Conservation (phyloP, 163 green algal genomes). For the Coccomyxa subellipsoidea region DNA sequence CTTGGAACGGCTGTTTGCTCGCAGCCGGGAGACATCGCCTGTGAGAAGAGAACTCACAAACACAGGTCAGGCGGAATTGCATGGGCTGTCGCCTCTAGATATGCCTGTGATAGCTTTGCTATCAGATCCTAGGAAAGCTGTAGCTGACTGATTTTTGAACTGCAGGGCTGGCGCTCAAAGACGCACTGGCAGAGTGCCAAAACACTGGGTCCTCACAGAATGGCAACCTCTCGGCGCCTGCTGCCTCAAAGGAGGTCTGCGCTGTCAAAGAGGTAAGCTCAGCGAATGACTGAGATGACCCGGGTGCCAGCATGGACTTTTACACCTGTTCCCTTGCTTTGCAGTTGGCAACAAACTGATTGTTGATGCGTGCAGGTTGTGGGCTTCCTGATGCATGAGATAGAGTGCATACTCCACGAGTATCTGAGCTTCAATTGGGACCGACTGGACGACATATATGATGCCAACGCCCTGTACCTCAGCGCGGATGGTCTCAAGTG, state of each 20-base stretch:
- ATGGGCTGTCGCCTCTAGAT: neutral
- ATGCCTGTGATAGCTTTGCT: neutral
- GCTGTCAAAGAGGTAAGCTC: neutral
- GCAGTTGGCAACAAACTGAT: neutral
- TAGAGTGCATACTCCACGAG: constrained; percentile 38
- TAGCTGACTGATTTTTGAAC: neutral
- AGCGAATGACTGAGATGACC: neutral
- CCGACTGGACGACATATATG: constrained; percentile 20
- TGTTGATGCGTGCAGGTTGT: neutral
- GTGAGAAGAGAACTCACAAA: neutral
- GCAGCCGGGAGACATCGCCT: neutral
- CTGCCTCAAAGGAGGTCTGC: constrained; percentile 3
- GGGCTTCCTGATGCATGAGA: constrained; percentile 29
- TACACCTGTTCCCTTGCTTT: neutral
- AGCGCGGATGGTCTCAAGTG: constrained; percentile 1
- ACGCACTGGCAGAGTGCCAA: neutral
- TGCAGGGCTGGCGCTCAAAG: neutral
- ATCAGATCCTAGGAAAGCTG: neutral
- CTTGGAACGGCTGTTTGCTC: constrained; percentile 12
- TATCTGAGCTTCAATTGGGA: constrained; percentile 43
- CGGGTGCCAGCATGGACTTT: neutral
- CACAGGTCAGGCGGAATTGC: neutral
- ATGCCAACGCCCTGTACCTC: constrained; percentile 19
- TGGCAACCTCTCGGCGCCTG: neutral
- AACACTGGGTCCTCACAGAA: neutral